Evolutionary conservation across 495 filamentous ascomycete genomes (phyloP), one percentile per base, ranked within the genome.

Genomic region (Copromyces sp.): DNA sequence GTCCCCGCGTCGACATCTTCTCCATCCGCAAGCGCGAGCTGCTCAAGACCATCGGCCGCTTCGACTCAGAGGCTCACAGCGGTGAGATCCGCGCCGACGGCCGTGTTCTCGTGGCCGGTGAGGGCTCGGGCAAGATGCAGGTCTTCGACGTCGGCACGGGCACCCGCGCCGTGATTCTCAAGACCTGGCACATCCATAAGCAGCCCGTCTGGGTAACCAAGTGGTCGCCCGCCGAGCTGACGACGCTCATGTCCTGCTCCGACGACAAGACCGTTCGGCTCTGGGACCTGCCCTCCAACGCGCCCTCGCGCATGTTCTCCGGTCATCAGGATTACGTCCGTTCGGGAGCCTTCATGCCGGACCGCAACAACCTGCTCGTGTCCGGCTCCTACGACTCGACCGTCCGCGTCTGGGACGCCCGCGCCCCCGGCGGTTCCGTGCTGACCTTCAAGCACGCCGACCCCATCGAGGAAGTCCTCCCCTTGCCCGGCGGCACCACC

Each of bases 161-260:
- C 42, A 82, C 80, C 7, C 93, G 92, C 47, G 88, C 95, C 71
- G 94, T 94, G 2, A 97, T 98, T 72, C 82, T 99, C 78, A 95
- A 95, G 86, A 97, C 95, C 68, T 99, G 95, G 96, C 89, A 90
- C 74, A 90, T 95, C 61, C 95, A 99, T 82, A 94, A 95, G 82
- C 94, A 97, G 84, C 92, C 96, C 47, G 94, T 97, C 42, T 97
- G 95, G 91, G 89, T 90, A 32, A 93, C 92, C 59, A 92, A 92
- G 76, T 98, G 95, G 85, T 93, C 90, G 24, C 94, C 94, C 9
- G 89, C 88, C 69, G 93, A 95, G 40, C 86, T 96, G 39, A 99
- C 95, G 0, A 88, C 88, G 2, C 81, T 98, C 37, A 89, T 98
- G 87, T 93, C 90, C 69, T 88, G 89, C 37, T 91, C 90, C 81